A percentile compares a stretch with the other conserved stretches of the same genome.
phyloP scores from a whole-genome alignment of 2,329 filamentous ascomycete species.

The Byssochlamys sp. region DNA sequence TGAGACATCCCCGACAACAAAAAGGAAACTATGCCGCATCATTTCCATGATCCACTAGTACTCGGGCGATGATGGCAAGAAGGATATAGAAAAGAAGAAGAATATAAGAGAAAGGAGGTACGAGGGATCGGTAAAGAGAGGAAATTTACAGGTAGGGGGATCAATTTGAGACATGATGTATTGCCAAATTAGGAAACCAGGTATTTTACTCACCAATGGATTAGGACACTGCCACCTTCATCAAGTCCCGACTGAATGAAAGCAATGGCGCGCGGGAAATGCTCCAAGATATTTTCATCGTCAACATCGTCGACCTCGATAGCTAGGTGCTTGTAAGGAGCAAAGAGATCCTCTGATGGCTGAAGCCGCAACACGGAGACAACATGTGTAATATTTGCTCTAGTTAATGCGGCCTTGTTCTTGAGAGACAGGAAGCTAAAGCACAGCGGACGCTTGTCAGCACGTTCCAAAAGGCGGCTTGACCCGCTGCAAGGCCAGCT shows the following conservation, averaged over 20 bases:
- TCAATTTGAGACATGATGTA: neutral
- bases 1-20: neutral
- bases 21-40: neutral
- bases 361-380: conserved; percentile 68
- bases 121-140: no score
- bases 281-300: conserved; percentile 73
- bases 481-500: neutral
- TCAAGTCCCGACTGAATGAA: conserved; percentile 75
- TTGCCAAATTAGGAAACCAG: neutral
- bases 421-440: conserved; percentile 68
- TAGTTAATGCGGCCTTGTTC: conserved; percentile 58
- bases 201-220: conserved; percentile 55
- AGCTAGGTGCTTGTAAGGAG: conserved; percentile 60
- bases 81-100: neutral
- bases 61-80: neutral
- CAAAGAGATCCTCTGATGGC: conserved; percentile 47
- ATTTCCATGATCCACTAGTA: neutral
- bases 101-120: neutral
- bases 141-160: neutral
- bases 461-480: conserved; percentile 2
- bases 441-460: conserved; percentile 2
- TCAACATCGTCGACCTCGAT: conserved; percentile 86
- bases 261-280: conserved; percentile 65
- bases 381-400: conserved; percentile 75
- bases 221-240: conserved; percentile 50